Evolutionary conservation across 306 rosid species (phyloP), one percentile per base, ranked within the genome.

Genomic region (Gillenia trifoliata): DNA sequence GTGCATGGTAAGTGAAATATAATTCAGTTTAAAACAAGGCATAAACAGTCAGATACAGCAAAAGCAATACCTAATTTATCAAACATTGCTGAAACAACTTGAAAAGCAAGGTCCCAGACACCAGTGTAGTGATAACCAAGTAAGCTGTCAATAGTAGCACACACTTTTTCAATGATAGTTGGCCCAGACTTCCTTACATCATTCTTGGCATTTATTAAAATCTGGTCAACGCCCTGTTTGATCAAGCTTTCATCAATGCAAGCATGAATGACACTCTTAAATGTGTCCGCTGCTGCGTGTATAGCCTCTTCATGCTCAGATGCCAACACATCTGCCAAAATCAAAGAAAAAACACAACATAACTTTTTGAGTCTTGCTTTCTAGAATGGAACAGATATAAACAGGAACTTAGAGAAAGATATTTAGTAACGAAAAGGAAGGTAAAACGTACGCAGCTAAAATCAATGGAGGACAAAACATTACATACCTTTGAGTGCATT

Each of bases 221-320:
- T 83, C 79, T 85, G 90, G 69, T 89, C 93, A 62, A 94, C 88
- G 41, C 97, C 97, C 52, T 90, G 89, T 77, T 86, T 90, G 70
- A 91, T 86, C 88, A 84, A 82, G 76, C 59, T 88, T 79, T 83
- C 95, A 85, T 90, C 96, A 26, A 94, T 71, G 81, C 98, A 94
- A 70, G 80, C 62, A 74, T 76, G 71, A 68, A 85, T 88, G 85
- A 94, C 71, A 82, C 81, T 83, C 88, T 84, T 90, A 68, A 91
- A 75, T 68, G 98, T 79, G 79, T 75, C 76, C 0, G 78, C 76
- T 62, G 97, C 90, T 10, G 97, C 86, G 13, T 75, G 84, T 78
- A 82, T 73, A 59, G 90, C 96, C 87, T 91, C 98, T 83, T 91
- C 97, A 28, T 91, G 93, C 66, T 88, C 97, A 55, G 93, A 91